Percentiles rank a stretch among this genome's conserved stretches.
These are phyloP conservation scores for Xanthoconium stramineum DNA, from an alignment of 768 basidiomycete species.

Conservation along the genomic window DNA sequence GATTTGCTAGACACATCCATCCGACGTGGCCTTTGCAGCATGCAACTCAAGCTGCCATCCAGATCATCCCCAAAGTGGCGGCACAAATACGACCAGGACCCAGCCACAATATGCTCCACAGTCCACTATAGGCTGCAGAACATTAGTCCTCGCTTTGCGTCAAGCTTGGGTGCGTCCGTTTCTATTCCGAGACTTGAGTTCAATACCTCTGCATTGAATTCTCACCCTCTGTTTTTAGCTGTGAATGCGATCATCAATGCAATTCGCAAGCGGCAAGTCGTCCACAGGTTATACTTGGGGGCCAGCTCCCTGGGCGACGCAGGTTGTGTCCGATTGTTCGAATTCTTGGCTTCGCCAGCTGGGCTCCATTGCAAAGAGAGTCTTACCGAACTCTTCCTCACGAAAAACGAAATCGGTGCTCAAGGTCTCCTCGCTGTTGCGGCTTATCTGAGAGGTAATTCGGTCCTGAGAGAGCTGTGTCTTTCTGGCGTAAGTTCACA, in stretches of 20 bases:
- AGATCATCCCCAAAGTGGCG: constrained; percentile 22
- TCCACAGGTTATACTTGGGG: constrained; percentile 53
- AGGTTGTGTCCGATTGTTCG: constrained; percentile 53
- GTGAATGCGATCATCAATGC: constrained; percentile 46
- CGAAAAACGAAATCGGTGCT: constrained; percentile 54
- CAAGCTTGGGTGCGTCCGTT: constrained; percentile 23
- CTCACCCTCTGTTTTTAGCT: constrained; percentile 37
- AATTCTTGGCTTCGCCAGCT: constrained; percentile 47
- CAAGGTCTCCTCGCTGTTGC: constrained; percentile 52
- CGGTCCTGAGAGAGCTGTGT: constrained; percentile 45
- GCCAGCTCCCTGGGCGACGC: constrained; percentile 57
- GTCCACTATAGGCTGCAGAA: constrained; percentile 21
- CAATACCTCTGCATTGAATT: neutral
- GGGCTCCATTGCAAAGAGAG: constrained; percentile 39
- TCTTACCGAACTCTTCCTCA: constrained; percentile 56
- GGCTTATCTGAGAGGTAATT: constrained; percentile 47
- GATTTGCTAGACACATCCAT: no score
- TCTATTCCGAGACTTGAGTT: neutral
- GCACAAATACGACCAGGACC: constrained; percentile 27
- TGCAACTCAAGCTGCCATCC: constrained; percentile 24
- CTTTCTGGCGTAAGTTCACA: constrained; percentile 52
- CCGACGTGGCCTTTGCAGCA: constrained; percentile 2
- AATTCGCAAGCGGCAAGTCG: constrained; percentile 43
- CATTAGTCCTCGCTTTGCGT: constrained; percentile 30
- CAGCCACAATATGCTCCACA: constrained; percentile 29